Evolutionary conservation across 345 rosid species (phyloP), one percentile per base, ranked within the genome.

Genomic region (Eutrema japonicum): DNA sequence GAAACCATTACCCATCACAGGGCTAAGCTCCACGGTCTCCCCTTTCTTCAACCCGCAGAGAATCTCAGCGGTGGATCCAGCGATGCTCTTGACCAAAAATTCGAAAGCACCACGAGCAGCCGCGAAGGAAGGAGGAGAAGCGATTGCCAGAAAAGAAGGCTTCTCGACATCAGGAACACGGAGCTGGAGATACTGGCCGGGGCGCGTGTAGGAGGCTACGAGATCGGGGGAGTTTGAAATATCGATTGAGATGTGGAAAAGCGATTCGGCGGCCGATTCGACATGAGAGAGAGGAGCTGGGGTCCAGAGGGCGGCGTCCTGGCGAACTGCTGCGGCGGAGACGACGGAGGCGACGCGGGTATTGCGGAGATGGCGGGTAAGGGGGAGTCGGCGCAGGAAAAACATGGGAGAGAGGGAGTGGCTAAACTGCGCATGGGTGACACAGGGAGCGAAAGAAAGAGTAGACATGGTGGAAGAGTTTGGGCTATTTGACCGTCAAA

Each of bases 141-240:
- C 96, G 46, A 95, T 85, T 35, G 99, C 96, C 12, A 95, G 79
- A 61, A 95, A 92, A 2, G 98, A 70, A 1, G 93, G 97, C 75
- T 83, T 92, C 58, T 74, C 88, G 2, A 72, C 82, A 62, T 85
- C 89, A 10, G 82, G 88, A 30, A 95, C 71, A 8, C 96, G 94
- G 38, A 95, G 84, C 92, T 90, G 98, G 27, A 92, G 88, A 81
- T 90, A 95, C 77, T 95, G 99, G 8, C 99, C 99, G 2, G 96
- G 82, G 37, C 78, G 66, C 18, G 89, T 81, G 73, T 95, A 77
- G 3, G 98, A 85, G 2, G 74, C 74, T 22, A 70, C 96, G 29
- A 95, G 88, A 79, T 90, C 93, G 2, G 97, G 87, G 2, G 91
- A 71, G 68, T 87, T 79, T 0, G 96, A 92, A 42, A 92, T 78